Evolutionary conservation across 805 yeast genomes (phyloP), one percentile per base, ranked within the genome.

Genomic region (Starmerella sirachaensis): DNA sequence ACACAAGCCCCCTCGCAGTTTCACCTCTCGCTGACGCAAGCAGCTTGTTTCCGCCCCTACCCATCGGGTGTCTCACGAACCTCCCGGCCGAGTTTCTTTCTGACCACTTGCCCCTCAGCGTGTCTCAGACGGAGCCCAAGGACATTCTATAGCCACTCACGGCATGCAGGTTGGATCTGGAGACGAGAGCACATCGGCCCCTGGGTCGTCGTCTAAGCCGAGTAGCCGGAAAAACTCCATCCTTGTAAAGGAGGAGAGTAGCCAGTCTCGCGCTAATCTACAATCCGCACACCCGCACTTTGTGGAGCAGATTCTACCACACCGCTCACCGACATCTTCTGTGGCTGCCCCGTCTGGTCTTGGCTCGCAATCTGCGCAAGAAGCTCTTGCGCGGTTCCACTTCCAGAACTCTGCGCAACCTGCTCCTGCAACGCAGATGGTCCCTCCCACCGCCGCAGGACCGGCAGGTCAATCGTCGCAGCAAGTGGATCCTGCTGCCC

Each of bases 281-380:
- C 31, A 26, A 21, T 35, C 47, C 11, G 52, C 43, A 13, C 54
- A 50, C 37, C 52, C 55, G 19, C 55, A 51, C 33, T 51, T 51
- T 25, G 50, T 43, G 8, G 55, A 50, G 33, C 26, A 36, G 8
- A 9, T 28, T 9, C n/a, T 31, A 25, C 50, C 47, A 16, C 45
- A 38, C 35, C 43, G 48, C 11, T 30, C 38, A 18, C 41, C 44
- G 9, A 17, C 38, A 20, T 25, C 31, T 6, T 13, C 35, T 19
- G 37, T 18, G 11, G 21, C 35, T 19, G 23, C 26, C n/a, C 12
- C 39, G 7, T 12, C 33, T 5, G 21, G 17, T 8, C 23, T 12
- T 18, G 20, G 32, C 26, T 6, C 30, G 35, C 33, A 25, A 18
- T 18, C 20, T 12, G 22, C 31, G 14, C 31, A 26, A n/a, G 40